Evolutionary conservation across 1,284 basidiomycete genomes (phyloP).

Genomic region (Mycosarcoma mackinlayi): DNA sequence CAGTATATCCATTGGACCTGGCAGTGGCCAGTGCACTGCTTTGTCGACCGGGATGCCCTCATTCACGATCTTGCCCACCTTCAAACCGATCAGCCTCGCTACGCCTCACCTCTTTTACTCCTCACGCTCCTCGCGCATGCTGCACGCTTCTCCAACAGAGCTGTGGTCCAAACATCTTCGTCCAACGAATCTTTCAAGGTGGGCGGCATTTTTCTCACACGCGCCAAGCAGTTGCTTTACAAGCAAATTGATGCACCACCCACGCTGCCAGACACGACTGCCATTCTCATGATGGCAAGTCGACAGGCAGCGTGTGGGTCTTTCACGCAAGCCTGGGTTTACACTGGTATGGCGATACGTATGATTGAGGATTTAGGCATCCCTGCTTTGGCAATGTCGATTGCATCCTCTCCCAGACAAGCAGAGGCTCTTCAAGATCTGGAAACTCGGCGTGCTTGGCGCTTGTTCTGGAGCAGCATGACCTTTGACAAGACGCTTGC

Average conservation of each 20-base stretch:
- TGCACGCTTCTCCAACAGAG: conserved; percentile 3
- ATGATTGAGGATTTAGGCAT: conserved; percentile 10
- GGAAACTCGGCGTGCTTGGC: conserved; percentile 5
- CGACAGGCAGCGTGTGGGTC: conserved; percentile 5
- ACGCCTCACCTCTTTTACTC: conserved; percentile 4
- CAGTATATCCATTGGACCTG: conserved; percentile 11
- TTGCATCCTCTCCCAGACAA: not conserved
- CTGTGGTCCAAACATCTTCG: not conserved
- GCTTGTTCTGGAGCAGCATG: conserved; percentile 8
- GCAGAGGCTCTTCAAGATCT: not conserved
- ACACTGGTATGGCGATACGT: conserved; percentile 1
- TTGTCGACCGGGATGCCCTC: conserved; percentile 1
- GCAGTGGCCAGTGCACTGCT: conserved; percentile 9
- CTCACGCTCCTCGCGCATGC: conserved; percentile 5
- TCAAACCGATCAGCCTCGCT: conserved; percentile 2
- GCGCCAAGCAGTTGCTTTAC: conserved; percentile 1
- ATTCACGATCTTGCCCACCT: conserved; percentile 1
- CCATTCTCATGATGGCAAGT: conserved; percentile 11
- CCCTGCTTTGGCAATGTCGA: conserved; percentile 1
- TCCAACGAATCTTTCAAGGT: conserved; percentile 4
- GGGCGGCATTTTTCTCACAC: conserved; percentile 8
- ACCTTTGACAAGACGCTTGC: conserved; percentile 10
- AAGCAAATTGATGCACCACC: conserved; percentile 4
- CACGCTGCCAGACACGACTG: conserved; percentile 3
- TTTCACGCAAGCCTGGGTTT: conserved; percentile 6